Conservation (phyloP, 2,329 filamentous ascomycete genomes). For the Xylariaceae sp. region DNA sequence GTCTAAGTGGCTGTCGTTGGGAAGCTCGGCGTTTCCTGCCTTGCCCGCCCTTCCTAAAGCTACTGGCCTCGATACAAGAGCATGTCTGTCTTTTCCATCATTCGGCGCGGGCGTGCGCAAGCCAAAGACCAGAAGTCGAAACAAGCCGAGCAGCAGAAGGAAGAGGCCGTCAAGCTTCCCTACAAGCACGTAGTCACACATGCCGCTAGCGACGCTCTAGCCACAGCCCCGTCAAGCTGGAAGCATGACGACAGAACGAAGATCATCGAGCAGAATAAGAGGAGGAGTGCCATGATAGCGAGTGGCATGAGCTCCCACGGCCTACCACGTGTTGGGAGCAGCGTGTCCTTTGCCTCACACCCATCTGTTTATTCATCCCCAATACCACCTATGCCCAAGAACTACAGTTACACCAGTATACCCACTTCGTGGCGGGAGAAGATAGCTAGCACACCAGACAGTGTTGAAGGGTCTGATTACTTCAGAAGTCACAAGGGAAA, state of each 20-base stretch:
- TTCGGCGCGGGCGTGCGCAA: constrained; percentile 36
- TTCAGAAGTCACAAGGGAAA: constrained; percentile 25
- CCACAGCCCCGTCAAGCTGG: constrained; percentile 50
- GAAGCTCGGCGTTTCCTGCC: constrained; percentile 1
- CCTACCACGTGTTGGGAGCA: constrained; percentile 44
- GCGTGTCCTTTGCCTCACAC: constrained; percentile 45
- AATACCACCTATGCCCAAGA: constrained; percentile 37
- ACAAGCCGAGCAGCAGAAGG: constrained; percentile 43
- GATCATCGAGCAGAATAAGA: constrained; percentile 49
- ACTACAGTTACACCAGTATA: constrained; percentile 42
- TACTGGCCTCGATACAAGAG: too few species aligned
- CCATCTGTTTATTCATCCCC: constrained; percentile 40
- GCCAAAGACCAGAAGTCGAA: constrained; percentile 52
- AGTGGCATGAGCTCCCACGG: constrained; percentile 31
- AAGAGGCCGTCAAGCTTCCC: constrained; percentile 38
- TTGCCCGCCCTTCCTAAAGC: too few species aligned
- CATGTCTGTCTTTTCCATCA: constrained; percentile 21
- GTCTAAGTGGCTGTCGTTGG: constrained; percentile 6
- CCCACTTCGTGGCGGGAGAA: constrained; percentile 26
- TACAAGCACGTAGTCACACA: constrained; percentile 62
- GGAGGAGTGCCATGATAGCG: constrained; percentile 46
- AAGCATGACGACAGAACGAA: constrained; percentile 42
- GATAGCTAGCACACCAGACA: constrained; percentile 16
- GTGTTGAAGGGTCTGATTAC: constrained; percentile 17
- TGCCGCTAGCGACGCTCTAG: constrained; percentile 55